These are phyloP conservation scores for Saposhnikovia divaricata DNA, from an alignment of 129 eudicot species.

Conservation along the genomic window DNA sequence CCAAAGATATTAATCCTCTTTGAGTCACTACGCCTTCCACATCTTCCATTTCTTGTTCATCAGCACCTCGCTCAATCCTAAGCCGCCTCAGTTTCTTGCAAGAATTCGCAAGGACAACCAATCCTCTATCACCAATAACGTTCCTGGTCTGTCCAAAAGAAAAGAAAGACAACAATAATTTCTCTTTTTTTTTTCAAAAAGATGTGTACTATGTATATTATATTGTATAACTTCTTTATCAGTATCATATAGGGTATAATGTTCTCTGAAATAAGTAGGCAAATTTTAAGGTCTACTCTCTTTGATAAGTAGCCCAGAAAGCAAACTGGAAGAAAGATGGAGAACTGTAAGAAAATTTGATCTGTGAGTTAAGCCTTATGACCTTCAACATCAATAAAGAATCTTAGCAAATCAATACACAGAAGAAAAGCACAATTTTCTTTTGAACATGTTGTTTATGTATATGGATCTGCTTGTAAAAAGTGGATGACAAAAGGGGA, in stretches of 20 bases:
- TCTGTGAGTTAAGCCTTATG: too few species aligned
- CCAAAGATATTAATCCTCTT: conserved; percentile 65
- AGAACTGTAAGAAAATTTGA: background rate
- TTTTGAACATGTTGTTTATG: background rate
- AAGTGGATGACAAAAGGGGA: background rate
- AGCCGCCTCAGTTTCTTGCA: conserved; percentile 70
- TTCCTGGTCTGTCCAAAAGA: conserved; percentile 55
- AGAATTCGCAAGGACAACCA: conserved; percentile 52
- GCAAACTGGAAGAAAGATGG: background rate
- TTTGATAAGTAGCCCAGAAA: background rate
- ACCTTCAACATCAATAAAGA: background rate
- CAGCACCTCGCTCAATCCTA: conserved; percentile 81
- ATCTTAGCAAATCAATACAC: background rate
- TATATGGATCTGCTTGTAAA: too few species aligned
- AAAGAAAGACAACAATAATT: background rate
- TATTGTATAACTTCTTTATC: background rate
- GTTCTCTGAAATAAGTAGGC: background rate
- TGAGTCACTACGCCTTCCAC: conserved; percentile 78
- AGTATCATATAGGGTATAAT: background rate
- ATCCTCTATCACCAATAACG: conserved; percentile 77
- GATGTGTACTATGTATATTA: background rate
- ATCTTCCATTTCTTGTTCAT: conserved; percentile 72
- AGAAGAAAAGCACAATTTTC: background rate
- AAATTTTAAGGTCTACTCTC: background rate
- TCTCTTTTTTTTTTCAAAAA: too few species aligned